These are phyloP conservation scores for Emiliania huxleyi DNA, from an alignment of 78 protist species.

Conservation along the genomic window DNA sequence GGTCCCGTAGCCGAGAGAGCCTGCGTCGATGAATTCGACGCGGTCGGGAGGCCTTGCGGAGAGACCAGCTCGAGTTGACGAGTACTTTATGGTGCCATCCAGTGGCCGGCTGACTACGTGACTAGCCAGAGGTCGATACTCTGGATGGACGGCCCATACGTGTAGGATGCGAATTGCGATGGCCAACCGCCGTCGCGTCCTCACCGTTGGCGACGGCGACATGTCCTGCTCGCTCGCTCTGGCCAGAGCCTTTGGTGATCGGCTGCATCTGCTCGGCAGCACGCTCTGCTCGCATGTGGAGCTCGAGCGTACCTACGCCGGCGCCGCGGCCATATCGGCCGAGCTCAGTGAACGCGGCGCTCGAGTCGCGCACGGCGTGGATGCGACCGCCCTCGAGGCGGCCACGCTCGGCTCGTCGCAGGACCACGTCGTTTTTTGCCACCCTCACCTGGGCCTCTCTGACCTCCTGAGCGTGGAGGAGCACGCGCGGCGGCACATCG, in stretches of 20 bases:
- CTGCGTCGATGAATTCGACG: too few species aligned
- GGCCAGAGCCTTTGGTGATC: not conserved
- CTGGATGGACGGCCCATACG: too few species aligned
- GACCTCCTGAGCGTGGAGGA: not conserved
- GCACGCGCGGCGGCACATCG: not conserved
- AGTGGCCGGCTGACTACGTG: too few species aligned
- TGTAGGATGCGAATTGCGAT: too few species aligned
- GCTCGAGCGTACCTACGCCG: not conserved
- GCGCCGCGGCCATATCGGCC: not conserved
- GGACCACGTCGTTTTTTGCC: not conserved
- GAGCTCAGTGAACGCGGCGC: not conserved
- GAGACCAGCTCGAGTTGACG: too few species aligned
- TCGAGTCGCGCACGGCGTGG: not conserved
- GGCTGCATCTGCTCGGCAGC: not conserved
- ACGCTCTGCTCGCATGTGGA: not conserved
- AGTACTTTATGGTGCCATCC: too few species aligned
- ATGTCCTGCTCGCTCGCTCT: not conserved
- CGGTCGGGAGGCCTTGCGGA: too few species aligned
- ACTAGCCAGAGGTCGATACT: too few species aligned
- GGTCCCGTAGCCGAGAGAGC: too few species aligned
- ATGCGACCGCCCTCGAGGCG: not conserved
- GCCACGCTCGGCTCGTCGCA: too few species aligned
- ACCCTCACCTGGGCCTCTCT: not conserved
- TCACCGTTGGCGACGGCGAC: slow-evolving; percentile 28
- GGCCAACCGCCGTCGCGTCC: too few species aligned